Evolutionary conservation across 2,329 filamentous ascomycete species (phyloP).

Genomic region (Fusarium redolens): DNA sequence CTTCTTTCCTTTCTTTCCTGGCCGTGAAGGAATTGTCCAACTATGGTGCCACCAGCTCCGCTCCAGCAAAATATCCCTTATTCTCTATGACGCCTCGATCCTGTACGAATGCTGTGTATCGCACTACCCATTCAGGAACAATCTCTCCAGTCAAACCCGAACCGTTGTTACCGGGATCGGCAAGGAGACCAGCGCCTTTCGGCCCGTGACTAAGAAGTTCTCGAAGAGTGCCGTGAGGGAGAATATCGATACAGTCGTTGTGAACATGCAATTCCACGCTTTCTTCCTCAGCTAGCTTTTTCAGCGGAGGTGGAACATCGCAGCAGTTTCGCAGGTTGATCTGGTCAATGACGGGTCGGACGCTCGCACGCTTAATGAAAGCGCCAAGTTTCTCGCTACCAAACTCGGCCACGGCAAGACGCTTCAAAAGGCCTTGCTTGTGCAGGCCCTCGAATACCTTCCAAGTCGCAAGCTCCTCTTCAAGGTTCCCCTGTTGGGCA

Average conservation of each 20-base stretch:
- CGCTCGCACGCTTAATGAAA: slow-evolving; percentile 76
- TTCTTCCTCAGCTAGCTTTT: slow-evolving; percentile 83
- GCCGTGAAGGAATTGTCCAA: neutral
- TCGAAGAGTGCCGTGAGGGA: slow-evolving; percentile 85
- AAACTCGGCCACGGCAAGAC: slow-evolving; percentile 90
- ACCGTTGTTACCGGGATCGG: slow-evolving; percentile 62
- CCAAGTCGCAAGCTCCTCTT: slow-evolving; percentile 76
- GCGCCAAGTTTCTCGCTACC: slow-evolving; percentile 83
- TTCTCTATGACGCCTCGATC: slow-evolving; percentile 97
- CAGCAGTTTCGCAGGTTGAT: slow-evolving; percentile 98
- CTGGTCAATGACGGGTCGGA: slow-evolving; percentile 88
- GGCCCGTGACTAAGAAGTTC: slow-evolving; percentile 82
- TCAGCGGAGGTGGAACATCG: slow-evolving; percentile 89
- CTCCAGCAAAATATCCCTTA: slow-evolving; percentile 95
- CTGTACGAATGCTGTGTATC: slow-evolving; percentile 95
- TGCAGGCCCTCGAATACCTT: slow-evolving; percentile 80
- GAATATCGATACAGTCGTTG: slow-evolving; percentile 91
- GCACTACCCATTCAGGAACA: slow-evolving; percentile 91
- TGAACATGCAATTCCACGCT: slow-evolving; percentile 91
- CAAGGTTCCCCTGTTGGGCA: slow-evolving; percentile 70
- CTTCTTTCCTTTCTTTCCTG: neutral
- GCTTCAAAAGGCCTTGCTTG: slow-evolving; percentile 74
- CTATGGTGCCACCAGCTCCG: slow-evolving; percentile 68
- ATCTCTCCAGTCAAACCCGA: slow-evolving; percentile 80
- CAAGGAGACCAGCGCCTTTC: slow-evolving; percentile 80